Conservation (phyloP, 768 basidiomycete species). For the Termitomyces sp. region DNA sequence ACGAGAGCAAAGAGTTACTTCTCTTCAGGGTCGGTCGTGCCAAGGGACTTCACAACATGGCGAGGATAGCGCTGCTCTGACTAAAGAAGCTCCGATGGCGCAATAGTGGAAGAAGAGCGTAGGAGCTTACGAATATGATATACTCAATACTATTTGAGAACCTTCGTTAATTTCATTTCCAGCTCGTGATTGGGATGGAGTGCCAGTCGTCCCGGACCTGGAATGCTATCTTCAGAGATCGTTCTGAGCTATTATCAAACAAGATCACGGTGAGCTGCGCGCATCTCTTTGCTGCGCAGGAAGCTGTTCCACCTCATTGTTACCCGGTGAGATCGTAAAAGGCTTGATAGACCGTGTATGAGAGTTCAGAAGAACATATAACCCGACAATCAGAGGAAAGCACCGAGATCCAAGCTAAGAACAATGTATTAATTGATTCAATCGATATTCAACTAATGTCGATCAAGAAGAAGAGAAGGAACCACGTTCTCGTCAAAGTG, state of each 20-base stretch:
- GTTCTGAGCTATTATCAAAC: background rate
- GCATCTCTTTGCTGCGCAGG: background rate
- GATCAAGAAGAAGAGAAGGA: constrained; percentile 1
- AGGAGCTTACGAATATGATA: background rate
- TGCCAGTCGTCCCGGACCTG: background rate
- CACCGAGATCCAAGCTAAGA: background rate
- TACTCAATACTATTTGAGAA: background rate
- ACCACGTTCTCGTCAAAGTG: background rate
- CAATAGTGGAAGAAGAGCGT: background rate
- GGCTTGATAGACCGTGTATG: background rate
- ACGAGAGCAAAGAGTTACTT: background rate
- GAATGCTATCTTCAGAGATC: background rate
- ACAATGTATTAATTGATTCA: background rate
- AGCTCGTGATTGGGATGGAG: background rate
- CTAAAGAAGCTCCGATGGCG: background rate
- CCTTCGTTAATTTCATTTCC: background rate
- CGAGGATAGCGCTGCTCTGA: background rate
- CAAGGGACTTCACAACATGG: background rate
- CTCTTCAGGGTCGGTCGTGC: background rate
- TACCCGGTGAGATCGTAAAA: background rate
- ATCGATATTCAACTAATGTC: background rate
- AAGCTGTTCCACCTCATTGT: background rate
- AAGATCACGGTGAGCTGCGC: background rate
- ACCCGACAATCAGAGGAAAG: background rate
- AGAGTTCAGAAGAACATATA: background rate